Evolutionary conservation across 768 basidiomycete species (phyloP), one percentile per base, ranked within the genome.

Genomic region (Tephrocybe sp.): DNA sequence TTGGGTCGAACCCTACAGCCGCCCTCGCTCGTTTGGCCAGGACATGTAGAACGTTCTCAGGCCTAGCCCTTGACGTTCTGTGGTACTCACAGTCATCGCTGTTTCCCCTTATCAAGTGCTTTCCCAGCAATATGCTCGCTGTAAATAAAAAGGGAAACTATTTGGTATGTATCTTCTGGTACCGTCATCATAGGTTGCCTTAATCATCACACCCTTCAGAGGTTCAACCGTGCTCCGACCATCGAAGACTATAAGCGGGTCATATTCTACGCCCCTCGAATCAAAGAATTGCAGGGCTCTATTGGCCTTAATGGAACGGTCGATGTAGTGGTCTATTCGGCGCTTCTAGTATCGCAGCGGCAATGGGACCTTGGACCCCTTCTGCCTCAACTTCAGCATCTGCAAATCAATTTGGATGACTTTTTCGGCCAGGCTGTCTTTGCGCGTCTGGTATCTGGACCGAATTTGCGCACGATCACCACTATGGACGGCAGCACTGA

Each of bases 21-120:
- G n/a, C n/a, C n/a, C 45, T 61, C 7, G 51, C 53, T 6, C 15
- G 45, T 12, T 24, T 57, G 2, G 57, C 53, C 11, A 48, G 47
- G 34, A 50, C 53, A 9, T 59, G 57, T 45, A 52, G 46, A 42
- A 41, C 32, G 25, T 57, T 58, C 16, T 43, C 36, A 8, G 49
- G 43, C n/a, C 56, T 54, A 24, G 54, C 56, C 5, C 52, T 61
- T 6, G 55, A 59, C 35, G 19, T 47, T 4, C 16, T 58, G 25
- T 61, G 57, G 58, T n/a, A 32, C 22, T 37, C 46, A n/a, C 55
- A 58, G 28, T 15, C 21, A 1, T 47, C 52, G 6, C 24, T 57
- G 1, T 38, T 35, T 5, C 21, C 28, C 16, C 41, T 51, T 18
- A 5, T 54, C 31, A 44, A 36, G 26, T 53, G 47, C 16, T 37